A percentile compares a stretch with the other conserved stretches of the same genome.
Conservation (phyloP, 805 yeast genomes). For the Candida verbasci region DNA sequence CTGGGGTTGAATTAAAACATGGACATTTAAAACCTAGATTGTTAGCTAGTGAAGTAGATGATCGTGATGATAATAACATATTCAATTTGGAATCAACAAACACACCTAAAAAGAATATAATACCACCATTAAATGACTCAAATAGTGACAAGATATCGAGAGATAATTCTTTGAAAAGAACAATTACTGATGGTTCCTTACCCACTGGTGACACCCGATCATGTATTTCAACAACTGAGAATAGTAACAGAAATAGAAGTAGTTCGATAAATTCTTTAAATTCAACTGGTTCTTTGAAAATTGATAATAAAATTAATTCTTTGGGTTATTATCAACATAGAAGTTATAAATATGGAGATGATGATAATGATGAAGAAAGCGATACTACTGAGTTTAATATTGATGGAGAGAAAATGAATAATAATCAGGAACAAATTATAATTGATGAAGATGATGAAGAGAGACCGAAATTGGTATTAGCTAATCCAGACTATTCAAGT, state of each 20-base stretch:
- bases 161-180: constrained; percentile 25
- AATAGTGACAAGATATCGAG: constrained; percentile 16
- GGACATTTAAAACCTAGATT: constrained; percentile 61
- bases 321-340: constrained; percentile 40
- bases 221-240: constrained; percentile 4
- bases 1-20: constrained; percentile 55
- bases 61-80: constrained; percentile 22
- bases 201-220: constrained; percentile 7
- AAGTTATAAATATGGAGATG: constrained; percentile 30
- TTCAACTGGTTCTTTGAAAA: constrained; percentile 28
- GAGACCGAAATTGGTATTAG: constrained; percentile 46
- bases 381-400: constrained; percentile 10
- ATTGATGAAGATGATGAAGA: constrained; percentile 18
- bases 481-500: constrained; percentile 49
- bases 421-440: constrained; percentile 4
- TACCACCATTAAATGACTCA: too few relatives aligned
- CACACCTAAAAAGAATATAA: too few relatives aligned
- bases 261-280: constrained; percentile 19
- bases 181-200: constrained; percentile 26
- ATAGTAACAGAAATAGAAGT: constrained; percentile 12
- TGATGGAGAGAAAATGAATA: constrained; percentile 13
- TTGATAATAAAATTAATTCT: constrained; percentile 15
- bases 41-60: constrained; percentile 74
- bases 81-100: constrained; percentile 8
- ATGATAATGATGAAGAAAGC: constrained; percentile 20